Conservation (phyloP, 805 yeast species). For the Candida odintsovae region DNA sequence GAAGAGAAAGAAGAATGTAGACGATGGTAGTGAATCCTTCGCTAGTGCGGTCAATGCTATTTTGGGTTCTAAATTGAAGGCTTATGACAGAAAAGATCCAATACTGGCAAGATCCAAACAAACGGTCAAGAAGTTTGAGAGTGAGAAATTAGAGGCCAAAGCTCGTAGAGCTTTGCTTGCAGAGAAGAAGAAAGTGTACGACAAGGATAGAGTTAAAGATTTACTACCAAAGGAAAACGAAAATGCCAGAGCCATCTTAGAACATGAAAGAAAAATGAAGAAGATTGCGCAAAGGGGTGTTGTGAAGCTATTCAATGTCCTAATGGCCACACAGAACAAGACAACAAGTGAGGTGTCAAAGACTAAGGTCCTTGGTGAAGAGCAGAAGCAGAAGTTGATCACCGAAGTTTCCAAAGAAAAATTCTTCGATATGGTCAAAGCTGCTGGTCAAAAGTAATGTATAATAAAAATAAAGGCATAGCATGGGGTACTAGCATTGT, state of each 20-base stretch:
- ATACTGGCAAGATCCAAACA: constrained; percentile 80
- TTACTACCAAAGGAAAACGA: constrained; percentile 61
- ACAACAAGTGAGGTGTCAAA: constrained; percentile 46
- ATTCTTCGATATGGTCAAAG: constrained; percentile 81
- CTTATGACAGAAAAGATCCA: constrained; percentile 86
- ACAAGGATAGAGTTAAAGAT: constrained; percentile 60
- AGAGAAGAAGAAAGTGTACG: constrained; percentile 66
- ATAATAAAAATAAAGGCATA: neutral
- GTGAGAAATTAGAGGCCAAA: constrained; percentile 75
- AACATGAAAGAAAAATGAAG: constrained; percentile 61
- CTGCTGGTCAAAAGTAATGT: constrained; percentile 47
- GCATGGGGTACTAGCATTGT: neutral
- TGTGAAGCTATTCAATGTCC: constrained; percentile 77
- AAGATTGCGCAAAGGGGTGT: constrained; percentile 88
- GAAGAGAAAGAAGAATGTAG: constrained; percentile 50
- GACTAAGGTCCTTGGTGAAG: constrained; percentile 35
- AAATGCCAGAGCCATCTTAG: constrained; percentile 52
- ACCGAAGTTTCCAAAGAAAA: constrained; percentile 84
- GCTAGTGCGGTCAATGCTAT: constrained; percentile 82
- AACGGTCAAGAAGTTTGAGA: constrained; percentile 65
- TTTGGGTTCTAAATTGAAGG: constrained; percentile 78
- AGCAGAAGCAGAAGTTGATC: constrained; percentile 52
- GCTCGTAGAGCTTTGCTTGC: constrained; percentile 65
- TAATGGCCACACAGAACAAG: constrained; percentile 67
- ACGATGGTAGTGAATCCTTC: constrained; percentile 72